Base-by-base conservation (phyloP, 1,284 basidiomycete genomes). In the Sparassis latifolia region DNA sequence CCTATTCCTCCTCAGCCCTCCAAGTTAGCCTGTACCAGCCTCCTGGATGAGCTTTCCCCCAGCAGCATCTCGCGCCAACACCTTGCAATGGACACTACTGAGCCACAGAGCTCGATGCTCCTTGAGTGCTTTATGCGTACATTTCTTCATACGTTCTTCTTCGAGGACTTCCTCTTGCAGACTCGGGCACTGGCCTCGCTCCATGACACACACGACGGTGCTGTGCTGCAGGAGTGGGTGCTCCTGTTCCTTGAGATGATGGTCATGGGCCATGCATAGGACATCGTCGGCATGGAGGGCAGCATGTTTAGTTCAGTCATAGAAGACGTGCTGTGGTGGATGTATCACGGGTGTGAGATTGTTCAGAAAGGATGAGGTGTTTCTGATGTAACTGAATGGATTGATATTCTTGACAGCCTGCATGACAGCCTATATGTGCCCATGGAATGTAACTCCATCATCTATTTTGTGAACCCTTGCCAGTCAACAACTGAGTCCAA, bases 301-400 rank as follows among this genome's bases (percentile, higher is more conserved):
- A 89, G 86, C 61, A 89, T 88, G 33, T 90, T 88, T 59, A 86
- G 84, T 64, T 68, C 72, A 48, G 89, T 83, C 56, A 75, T 85
- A 10, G 20, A 74, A 51, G 82, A 86, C 53, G 76, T 86, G 12
- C 60, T 89, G 52, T 86, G 86, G 82, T 70, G 76, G 53, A 71
- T 64, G 47, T 77, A 79, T 61, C 82, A 83, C 58, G 73, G 73
- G 2, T 66, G 68, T 56, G 65, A 69, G 39, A 81, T 84, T 38
- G 69, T 75, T 20, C 70, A 80, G 57, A 67, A 79, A 53, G 82
- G 81, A 2, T 62, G 49, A 56, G 20, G 20, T 20, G 20, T 20
- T 6, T 12, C 20, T 20, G 20, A 20, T 20, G 20, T 20, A 20
- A 20, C 20, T 20, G 20, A 20, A 20, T 20, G 20, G 1, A 20